These are phyloP conservation scores for Juglanconis sp. DNA, from an alignment of 2,329 filamentous ascomycete genomes.

Conservation along the genomic window DNA sequence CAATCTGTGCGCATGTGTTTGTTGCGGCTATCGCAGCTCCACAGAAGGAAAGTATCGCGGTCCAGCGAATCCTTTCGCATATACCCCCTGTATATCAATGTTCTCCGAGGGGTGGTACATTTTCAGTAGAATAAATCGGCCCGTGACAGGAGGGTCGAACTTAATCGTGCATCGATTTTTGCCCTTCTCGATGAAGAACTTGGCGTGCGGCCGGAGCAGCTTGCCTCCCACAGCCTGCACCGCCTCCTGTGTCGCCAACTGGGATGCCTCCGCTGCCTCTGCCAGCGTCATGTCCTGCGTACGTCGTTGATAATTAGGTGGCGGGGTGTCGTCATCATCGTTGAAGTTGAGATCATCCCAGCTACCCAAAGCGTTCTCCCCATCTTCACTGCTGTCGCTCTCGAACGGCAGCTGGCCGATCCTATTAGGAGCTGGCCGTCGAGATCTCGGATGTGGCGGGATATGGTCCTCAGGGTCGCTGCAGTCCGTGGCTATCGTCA, in stretches of 20 bases:
- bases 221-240: slow-evolving; percentile 55
- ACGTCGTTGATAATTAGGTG: slow-evolving; percentile 22
- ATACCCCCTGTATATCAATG: slow-evolving; percentile 85
- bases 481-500: slow-evolving; percentile 45
- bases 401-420: slow-evolving; percentile 56
- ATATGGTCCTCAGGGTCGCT: slow-evolving; percentile 56
- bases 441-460: slow-evolving; percentile 17
- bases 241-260: slow-evolving; percentile 54
- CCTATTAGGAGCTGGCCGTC: slow-evolving; percentile 46
- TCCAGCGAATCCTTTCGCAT: slow-evolving; percentile 80
- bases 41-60: slow-evolving; percentile 77
- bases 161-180: slow-evolving; percentile 83
- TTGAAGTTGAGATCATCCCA: slow-evolving; percentile 30
- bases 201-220: slow-evolving; percentile 69
- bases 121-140: slow-evolving; percentile 82
- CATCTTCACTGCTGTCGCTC: slow-evolving; percentile 41
- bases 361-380: slow-evolving; percentile 24
- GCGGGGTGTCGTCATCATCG: slow-evolving; percentile 23
- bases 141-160: slow-evolving; percentile 79
- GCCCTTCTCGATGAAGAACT: slow-evolving; percentile 78
- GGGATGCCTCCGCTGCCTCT: slow-evolving; percentile 44
- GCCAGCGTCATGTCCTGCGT: slow-evolving; percentile 31
- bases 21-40: slow-evolving; percentile 47
- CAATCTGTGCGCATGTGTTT: not conserved
- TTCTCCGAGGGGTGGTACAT: slow-evolving; percentile 61